These are phyloP conservation scores for Physcia stellaris DNA, from an alignment of 495 filamentous ascomycete genomes.

Conservation along the genomic window DNA sequence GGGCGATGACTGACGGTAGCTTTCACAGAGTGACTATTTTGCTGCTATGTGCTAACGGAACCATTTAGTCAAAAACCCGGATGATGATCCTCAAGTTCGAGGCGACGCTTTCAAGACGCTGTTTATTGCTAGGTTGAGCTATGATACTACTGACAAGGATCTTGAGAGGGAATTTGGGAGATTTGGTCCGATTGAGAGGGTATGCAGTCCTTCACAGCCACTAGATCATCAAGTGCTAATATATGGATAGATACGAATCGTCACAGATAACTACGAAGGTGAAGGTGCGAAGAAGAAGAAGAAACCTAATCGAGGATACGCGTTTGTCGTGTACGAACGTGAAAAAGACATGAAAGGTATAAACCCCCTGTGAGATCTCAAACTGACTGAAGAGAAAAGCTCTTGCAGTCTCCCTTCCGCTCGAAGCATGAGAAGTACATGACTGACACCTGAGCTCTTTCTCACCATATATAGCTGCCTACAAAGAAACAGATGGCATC, in stretches of 20 bases:
- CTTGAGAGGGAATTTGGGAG: conserved; percentile 89
- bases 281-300: conserved; percentile 56
- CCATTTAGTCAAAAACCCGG: conserved; percentile 40
- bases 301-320: conserved; percentile 82
- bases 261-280: conserved; percentile 42
- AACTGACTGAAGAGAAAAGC: too few relatives aligned
- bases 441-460: conserved; percentile 17
- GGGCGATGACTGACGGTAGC: conserved; percentile 51
- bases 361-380: too few relatives aligned
- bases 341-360: conserved; percentile 99
- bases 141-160: conserved; percentile 77
- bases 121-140: conserved; percentile 81
- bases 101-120: conserved; percentile 93
- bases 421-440: conserved; percentile 16
- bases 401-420: conserved; percentile 25
- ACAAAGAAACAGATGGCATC: conserved; percentile 81
- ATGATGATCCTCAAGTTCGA: conserved; percentile 67
- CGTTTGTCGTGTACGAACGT: conserved; percentile 92
- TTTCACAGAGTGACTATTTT: conserved; percentile 41
- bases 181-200: conserved; percentile 88
- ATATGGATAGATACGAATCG: conserved; percentile 68
- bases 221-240: too few relatives aligned
- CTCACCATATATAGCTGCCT: conserved; percentile 42
- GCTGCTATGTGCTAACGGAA: conserved; percentile 11
- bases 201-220: too few relatives aligned